phyloP scores from a whole-genome alignment of 306 rosid species.

The Quercus mongolica region DNA sequence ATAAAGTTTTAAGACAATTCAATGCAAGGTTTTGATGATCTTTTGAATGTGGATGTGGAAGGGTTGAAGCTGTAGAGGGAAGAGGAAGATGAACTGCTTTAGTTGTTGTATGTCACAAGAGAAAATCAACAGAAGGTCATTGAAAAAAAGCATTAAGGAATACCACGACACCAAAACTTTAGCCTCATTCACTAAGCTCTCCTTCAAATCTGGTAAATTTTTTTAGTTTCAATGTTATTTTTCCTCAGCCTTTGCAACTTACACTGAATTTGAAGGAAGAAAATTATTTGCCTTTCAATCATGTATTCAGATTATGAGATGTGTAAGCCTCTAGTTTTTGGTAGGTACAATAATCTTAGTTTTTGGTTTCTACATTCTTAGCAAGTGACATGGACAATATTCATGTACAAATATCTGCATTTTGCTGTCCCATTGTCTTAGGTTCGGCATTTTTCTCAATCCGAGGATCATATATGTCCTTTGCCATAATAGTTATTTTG shows the following conservation, averaged over 20 bases:
- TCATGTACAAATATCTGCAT: background rate
- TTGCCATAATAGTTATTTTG: no score
- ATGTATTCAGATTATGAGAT: background rate
- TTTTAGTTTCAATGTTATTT: conserved; percentile 8
- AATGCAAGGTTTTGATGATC: conserved; percentile 26
- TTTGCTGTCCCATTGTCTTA: conserved; percentile 5
- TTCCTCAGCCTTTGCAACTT: conserved; percentile 2
- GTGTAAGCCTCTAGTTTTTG: background rate
- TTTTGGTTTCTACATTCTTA: background rate
- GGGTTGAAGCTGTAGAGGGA: conserved; percentile 19
- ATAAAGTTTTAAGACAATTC: conserved; percentile 1
- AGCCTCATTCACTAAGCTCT: conserved; percentile 60
- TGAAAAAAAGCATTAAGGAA: conserved; percentile 55
- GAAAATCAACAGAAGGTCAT: conserved; percentile 35
- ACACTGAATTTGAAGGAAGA: background rate
- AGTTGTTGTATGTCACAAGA: conserved; percentile 58
- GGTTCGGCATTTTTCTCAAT: background rate
- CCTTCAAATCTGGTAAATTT: conserved; percentile 60
- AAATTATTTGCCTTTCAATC: background rate
- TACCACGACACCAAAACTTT: conserved; percentile 46
- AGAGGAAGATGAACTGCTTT: conserved; percentile 71
- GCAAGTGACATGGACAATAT: background rate
- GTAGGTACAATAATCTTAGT: background rate
- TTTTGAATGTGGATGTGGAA: conserved; percentile 24
- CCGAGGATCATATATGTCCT: no score